Conservation (phyloP, 2,329 filamentous ascomycete species). For the Penicillium sp. region DNA sequence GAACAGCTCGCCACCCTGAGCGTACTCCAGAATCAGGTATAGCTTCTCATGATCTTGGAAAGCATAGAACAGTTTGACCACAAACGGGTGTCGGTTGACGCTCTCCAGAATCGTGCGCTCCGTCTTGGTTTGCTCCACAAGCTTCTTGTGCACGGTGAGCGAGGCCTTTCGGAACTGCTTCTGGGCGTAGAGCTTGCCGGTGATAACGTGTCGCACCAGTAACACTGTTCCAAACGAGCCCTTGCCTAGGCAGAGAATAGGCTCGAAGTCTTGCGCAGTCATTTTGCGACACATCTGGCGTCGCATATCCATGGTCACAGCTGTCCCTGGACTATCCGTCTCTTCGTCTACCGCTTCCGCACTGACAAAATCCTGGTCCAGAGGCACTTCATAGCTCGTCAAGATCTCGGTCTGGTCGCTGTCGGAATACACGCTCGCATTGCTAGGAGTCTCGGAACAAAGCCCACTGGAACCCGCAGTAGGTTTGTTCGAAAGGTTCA, state of each 20-base stretch:
- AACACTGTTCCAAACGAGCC: constrained; percentile 94
- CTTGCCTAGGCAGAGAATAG: constrained; percentile 88
- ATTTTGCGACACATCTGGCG: constrained; percentile 71
- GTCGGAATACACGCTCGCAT: constrained; percentile 61
- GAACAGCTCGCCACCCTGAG: constrained; percentile 94
- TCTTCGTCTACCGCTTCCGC: constrained; percentile 45
- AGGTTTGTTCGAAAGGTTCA: constrained; percentile 65
- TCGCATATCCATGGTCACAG: constrained; percentile 53
- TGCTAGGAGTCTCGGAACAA: constrained; percentile 51
- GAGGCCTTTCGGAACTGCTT: constrained; percentile 99
- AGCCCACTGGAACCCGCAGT: constrained; percentile 55
- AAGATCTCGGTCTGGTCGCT: constrained; percentile 68
- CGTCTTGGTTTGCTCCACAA: constrained; percentile 96
- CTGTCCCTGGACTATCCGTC: constrained; percentile 24
- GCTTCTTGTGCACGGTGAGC: constrained; percentile 88
- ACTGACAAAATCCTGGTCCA: constrained; percentile 84
- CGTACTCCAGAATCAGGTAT: constrained; percentile 96
- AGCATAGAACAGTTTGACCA: constrained; percentile 96
- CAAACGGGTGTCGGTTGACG: constrained; percentile 94
- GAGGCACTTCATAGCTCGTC: constrained; percentile 80
- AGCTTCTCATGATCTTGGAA: constrained; percentile 98
- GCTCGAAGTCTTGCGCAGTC: constrained; percentile 85
- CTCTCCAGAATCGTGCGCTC: constrained; percentile 93
- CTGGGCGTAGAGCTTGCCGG: constrained; percentile 89
- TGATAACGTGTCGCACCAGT: constrained; percentile 84